Conservation (phyloP, 1,139 yeast species). For the Debaryomyces sp. region DNA sequence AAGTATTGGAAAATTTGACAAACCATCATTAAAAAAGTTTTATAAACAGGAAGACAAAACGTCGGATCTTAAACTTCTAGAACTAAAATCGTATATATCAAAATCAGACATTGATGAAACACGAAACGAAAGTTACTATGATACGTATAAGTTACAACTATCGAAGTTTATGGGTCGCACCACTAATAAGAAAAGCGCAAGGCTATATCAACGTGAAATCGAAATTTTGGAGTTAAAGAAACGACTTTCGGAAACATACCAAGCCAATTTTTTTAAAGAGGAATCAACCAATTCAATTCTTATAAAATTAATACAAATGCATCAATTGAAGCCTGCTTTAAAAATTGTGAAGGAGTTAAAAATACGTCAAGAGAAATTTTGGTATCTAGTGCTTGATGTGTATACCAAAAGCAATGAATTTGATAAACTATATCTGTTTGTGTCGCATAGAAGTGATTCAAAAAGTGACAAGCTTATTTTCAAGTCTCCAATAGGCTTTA, state of each 20-base stretch:
- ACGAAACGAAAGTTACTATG: background rate
- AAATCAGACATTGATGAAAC: background rate
- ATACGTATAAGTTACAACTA: constrained; percentile 26
- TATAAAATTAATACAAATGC: constrained; percentile 51
- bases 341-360: constrained; percentile 64
- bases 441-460: constrained; percentile 21
- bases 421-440: constrained; percentile 59
- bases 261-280: constrained; percentile 51
- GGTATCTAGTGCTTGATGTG: constrained; percentile 62
- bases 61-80: constrained; percentile 24
- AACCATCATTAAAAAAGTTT: constrained; percentile 30
- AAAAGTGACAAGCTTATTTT: constrained; percentile 26
- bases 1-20: constrained; percentile 29
- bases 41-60: constrained; percentile 38
- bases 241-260: constrained; percentile 56
- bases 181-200: constrained; percentile 23
- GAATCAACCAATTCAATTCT: constrained; percentile 61
- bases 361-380: constrained; percentile 62
- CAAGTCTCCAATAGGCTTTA: constrained; percentile 76
- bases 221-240: constrained; percentile 55
- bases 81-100: constrained; percentile 21
- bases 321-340: constrained; percentile 61
- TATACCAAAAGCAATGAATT: constrained; percentile 57
- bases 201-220: constrained; percentile 50
- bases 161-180: constrained; percentile 25